Conservation (phyloP, 768 basidiomycete genomes). For the Mycena polygramma region DNA sequence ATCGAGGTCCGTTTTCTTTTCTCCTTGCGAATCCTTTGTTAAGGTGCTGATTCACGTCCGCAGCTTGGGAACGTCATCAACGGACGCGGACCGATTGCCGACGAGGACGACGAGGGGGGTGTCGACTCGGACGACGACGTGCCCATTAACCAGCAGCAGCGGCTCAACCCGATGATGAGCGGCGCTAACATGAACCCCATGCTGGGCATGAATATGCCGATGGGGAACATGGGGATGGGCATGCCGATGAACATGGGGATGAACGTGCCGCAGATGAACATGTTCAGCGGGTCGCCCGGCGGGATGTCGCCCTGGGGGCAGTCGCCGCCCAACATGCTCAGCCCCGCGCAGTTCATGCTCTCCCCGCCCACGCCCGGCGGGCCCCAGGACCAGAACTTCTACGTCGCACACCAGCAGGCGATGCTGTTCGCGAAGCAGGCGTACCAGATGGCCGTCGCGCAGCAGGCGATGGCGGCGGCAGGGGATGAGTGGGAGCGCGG, state of each 20-base stretch:
- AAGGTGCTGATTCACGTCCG: constrained; percentile 29
- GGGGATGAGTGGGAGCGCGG: constrained; percentile 92
- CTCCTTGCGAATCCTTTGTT: background rate
- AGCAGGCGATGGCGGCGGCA: constrained; percentile 91
- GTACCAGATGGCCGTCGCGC: constrained; percentile 91
- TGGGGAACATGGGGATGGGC: constrained; percentile 50
- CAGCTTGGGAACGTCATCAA: constrained; percentile 93
- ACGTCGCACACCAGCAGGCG: constrained; percentile 89
- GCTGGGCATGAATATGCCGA: constrained; percentile 58
- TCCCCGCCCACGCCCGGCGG: constrained; percentile 48
- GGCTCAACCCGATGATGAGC: constrained; percentile 32
- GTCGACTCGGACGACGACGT: constrained; percentile 51
- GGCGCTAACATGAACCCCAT: constrained; percentile 48
- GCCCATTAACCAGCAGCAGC: constrained; percentile 55
- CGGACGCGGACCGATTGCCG: constrained; percentile 74
- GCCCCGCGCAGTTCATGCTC: constrained; percentile 53
- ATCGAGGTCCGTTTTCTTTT: constrained; percentile 77
- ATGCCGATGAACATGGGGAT: constrained; percentile 42
- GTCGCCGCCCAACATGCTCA: constrained; percentile 59
- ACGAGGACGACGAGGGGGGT: constrained; percentile 57
- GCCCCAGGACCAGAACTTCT: constrained; percentile 62
- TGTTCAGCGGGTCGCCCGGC: constrained; percentile 17
- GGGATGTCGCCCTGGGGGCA: constrained; percentile 42
- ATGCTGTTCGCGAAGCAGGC: constrained; percentile 91
- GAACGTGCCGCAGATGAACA: constrained; percentile 38